A percentile compares a stretch with the other conserved stretches of the same genome.
phyloP scores from a whole-genome alignment of 345 rosid genomes.

The Linum lewisii region DNA sequence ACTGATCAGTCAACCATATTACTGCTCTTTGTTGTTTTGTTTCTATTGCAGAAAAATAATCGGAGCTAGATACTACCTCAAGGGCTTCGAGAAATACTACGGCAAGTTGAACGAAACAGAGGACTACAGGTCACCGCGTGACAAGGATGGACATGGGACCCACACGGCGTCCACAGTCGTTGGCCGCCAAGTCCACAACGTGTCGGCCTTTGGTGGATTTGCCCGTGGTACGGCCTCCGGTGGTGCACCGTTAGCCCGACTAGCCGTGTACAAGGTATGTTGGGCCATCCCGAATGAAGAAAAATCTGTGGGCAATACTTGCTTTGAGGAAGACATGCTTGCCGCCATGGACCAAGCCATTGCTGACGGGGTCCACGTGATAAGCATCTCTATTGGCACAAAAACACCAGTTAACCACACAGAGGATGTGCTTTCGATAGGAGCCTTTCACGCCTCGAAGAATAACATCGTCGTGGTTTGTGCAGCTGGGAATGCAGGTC shows the following conservation, averaged over 20 bases:
- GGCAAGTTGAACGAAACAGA: constrained; percentile 45
- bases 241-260: constrained; percentile 67
- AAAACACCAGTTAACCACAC: constrained; percentile 5
- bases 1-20: no score
- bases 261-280: constrained; percentile 79
- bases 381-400: constrained; percentile 63
- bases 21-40: no score
- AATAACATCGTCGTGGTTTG: constrained; percentile 53
- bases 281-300: constrained; percentile 55
- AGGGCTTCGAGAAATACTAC: constrained; percentile 32
- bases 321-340: constrained; percentile 59
- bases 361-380: constrained; percentile 58
- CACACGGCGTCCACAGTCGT: constrained; percentile 74
- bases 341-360: constrained; percentile 82
- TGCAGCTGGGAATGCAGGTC: constrained; percentile 71
- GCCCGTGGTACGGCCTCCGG: constrained; percentile 65
- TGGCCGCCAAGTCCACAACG: constrained; percentile 37
- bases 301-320: constrained; percentile 36
- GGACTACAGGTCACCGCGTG: constrained; percentile 63
- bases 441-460: constrained; percentile 52
- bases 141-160: constrained; percentile 74
- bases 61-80: constrained; percentile 67
- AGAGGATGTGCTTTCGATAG: constrained; percentile 45
- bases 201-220: constrained; percentile 49
- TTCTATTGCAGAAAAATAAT: constrained; percentile 55